Percentiles rank a stretch among this genome's conserved stretches.
phyloP scores from a whole-genome alignment of 768 basidiomycete species.

The Hemileccinum impolitum region DNA sequence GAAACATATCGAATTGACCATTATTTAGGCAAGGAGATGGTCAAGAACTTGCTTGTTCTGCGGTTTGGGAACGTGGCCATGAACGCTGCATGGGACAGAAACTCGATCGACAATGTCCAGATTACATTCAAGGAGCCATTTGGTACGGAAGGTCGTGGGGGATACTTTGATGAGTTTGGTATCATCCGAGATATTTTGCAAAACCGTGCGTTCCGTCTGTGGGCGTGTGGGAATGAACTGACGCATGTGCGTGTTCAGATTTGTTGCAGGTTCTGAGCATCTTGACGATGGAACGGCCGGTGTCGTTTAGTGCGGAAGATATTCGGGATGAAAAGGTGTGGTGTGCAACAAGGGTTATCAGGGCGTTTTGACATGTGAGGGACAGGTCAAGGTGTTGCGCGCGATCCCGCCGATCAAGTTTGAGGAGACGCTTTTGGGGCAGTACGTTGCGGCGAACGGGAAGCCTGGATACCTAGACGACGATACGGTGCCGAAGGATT shows the following conservation, averaged over 20 bases:
- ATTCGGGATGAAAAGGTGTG: slow-evolving; percentile 96
- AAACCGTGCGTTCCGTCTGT: slow-evolving; percentile 74
- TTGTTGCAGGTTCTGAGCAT: slow-evolving; percentile 92
- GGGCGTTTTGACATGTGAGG: slow-evolving; percentile 17
- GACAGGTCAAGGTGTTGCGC: slow-evolving; percentile 92
- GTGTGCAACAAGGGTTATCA: slow-evolving; percentile 3
- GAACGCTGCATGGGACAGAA: slow-evolving; percentile 91
- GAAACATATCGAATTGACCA: slow-evolving; percentile 99
- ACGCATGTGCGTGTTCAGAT: slow-evolving; percentile 49
- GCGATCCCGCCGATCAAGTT: slow-evolving; percentile 79
- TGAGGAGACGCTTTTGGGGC: slow-evolving; percentile 85
- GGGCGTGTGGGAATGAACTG: slow-evolving; percentile 13
- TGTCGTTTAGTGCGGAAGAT: slow-evolving; percentile 95
- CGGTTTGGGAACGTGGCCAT: slow-evolving; percentile 94
- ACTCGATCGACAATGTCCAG: slow-evolving; percentile 94
- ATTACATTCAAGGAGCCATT: slow-evolving; percentile 99
- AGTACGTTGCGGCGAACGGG: slow-evolving; percentile 83
- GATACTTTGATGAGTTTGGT: slow-evolving; percentile 99
- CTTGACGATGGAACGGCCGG: slow-evolving; percentile 96
- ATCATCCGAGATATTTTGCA: slow-evolving; percentile 97
- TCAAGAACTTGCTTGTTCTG: slow-evolving; percentile 95
- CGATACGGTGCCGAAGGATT: slow-evolving; percentile 88
- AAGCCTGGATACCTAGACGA: slow-evolving; percentile 99
- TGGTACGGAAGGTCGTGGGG: slow-evolving; percentile 99
- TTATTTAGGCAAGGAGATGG: slow-evolving; percentile 99